Evolutionary conservation across 805 yeast genomes (phyloP).

Genomic region (Starmera dryadoides): DNA sequence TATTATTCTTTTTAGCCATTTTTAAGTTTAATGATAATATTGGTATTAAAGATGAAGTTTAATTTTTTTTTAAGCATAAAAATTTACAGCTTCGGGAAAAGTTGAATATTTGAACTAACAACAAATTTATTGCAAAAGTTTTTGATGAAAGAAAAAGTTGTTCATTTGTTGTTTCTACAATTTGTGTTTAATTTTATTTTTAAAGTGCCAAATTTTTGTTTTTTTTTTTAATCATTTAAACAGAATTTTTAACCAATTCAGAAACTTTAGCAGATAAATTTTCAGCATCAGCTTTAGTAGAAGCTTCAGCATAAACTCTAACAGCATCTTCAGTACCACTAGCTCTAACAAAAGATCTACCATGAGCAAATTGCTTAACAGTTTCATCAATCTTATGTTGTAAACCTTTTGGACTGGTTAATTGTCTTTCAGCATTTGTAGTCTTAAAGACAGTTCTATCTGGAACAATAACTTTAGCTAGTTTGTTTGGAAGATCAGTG

Average conservation of each 20-base stretch:
- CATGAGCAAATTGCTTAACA: conserved; percentile 48
- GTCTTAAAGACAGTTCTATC: conserved; percentile 78
- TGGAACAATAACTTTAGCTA: conserved; percentile 74
- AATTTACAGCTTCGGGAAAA: too few species aligned
- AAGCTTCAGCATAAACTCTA: conserved; percentile 89
- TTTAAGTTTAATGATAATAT: background rate
- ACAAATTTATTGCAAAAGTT: too few species aligned
- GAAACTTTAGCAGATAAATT: conserved; percentile 35
- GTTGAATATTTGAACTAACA: too few species aligned
- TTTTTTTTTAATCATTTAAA: too few species aligned
- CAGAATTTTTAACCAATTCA: conserved; percentile 23
- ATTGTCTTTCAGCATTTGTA: conserved; percentile 82
- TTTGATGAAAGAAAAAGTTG: too few species aligned
- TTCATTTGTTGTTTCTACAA: too few species aligned
- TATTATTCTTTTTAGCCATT: conserved; percentile 82
- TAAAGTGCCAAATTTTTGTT: too few species aligned
- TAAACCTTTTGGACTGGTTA: conserved; percentile 70
- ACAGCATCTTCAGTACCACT: conserved; percentile 98
- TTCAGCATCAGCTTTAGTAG: conserved; percentile 38
- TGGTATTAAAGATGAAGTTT: background rate
- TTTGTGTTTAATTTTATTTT: too few species aligned
- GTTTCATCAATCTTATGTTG: conserved; percentile 64
- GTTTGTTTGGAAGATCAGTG: conserved; percentile 78
- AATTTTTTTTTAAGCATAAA: background rate
- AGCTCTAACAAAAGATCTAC: conserved; percentile 91